phyloP scores from a whole-genome alignment of 495 filamentous ascomycete species.

The Hypoxylon intermedium region DNA sequence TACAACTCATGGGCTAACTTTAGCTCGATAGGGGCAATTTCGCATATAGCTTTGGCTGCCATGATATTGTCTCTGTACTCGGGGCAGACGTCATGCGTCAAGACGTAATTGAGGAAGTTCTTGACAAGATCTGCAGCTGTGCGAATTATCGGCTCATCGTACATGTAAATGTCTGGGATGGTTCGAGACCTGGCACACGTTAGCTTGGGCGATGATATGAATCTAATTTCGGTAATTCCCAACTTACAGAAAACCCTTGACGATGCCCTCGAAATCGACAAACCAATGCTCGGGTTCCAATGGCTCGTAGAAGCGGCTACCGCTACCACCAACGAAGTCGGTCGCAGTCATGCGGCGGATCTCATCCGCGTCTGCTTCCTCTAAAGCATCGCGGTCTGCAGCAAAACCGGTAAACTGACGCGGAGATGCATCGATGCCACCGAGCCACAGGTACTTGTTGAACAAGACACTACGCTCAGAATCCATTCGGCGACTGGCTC shows the following conservation, averaged over 20 bases:
- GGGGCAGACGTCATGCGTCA: conserved; percentile 82
- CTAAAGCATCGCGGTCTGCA: conserved; percentile 58
- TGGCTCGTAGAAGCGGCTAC: conserved; percentile 54
- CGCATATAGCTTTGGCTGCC: conserved; percentile 70
- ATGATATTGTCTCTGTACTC: conserved; percentile 74
- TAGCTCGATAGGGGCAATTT: conserved; percentile 70
- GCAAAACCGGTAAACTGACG: conserved; percentile 73
- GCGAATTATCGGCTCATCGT: conserved; percentile 36
- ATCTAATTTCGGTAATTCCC: conserved; percentile 7
- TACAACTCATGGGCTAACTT: conserved; percentile 60
- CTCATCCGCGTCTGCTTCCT: conserved; percentile 62
- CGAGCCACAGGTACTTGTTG: conserved; percentile 78
- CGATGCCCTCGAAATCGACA: conserved; percentile 81
- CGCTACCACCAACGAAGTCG: conserved; percentile 58
- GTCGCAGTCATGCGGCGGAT: conserved; percentile 67
- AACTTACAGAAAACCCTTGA: conserved; percentile 77
- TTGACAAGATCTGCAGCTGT: conserved; percentile 61
- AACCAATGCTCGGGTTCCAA: conserved; percentile 62
- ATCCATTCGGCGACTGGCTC: conserved; percentile 75
- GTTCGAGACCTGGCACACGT: conserved; percentile 50
- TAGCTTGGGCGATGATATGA: conserved; percentile 21
- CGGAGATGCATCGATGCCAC: conserved; percentile 73
- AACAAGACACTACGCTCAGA: conserved; percentile 68
- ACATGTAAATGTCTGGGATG: conserved; percentile 34
- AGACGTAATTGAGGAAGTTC: conserved; percentile 89